Evolutionary conservation across 495 filamentous ascomycete species (phyloP), one percentile per base, ranked within the genome.

Genomic region (Annulohypoxylon nitens): DNA sequence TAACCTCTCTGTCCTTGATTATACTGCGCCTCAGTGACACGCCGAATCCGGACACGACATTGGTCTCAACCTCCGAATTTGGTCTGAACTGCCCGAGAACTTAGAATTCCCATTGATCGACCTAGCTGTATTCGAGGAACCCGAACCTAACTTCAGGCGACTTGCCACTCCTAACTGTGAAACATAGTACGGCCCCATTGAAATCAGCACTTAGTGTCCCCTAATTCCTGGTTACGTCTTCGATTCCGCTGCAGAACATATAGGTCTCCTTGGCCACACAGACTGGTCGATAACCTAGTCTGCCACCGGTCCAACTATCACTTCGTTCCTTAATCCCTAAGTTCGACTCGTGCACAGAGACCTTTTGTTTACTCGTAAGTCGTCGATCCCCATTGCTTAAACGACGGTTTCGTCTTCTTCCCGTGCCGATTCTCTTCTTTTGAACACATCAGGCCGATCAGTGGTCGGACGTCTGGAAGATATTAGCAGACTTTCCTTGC

Each of bases 331-430:
- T 45, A 58, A 59, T 36, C 14, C 47, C 37, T 59, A 11, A 62
- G 12, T n/a, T 50, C 30, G 18, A 45, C 20, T 14, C 12, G 26
- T 57, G 33, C 64, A 60, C 39, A 34, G 41, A 48, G 34, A 53
- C 18, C 14, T 30, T 68, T 64, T 20, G 58, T 55, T 69, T 60
- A 11, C 14, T 65, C 53, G 65, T 69, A 65, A 70, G 67, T 74
- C 20, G 16, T 23, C 62, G 41, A 48, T 64, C 36, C 11, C 41
- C 25, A 48, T 54, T 59, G 47, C 26, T 37, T 65, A 61, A 69
- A 55, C 61, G 12, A 55, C 54, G 47, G 34, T 26, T 23, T 59
- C 34, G 7, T 23, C 30, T 63, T 71, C 16, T 58, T 66, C 10
- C 26, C 45, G 12, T 57, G 8, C 16, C 18, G 2, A 55, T 59